phyloP scores from a whole-genome alignment of 192 early-diverging fungal species.

The Rhizoclosmatium sp. region DNA sequence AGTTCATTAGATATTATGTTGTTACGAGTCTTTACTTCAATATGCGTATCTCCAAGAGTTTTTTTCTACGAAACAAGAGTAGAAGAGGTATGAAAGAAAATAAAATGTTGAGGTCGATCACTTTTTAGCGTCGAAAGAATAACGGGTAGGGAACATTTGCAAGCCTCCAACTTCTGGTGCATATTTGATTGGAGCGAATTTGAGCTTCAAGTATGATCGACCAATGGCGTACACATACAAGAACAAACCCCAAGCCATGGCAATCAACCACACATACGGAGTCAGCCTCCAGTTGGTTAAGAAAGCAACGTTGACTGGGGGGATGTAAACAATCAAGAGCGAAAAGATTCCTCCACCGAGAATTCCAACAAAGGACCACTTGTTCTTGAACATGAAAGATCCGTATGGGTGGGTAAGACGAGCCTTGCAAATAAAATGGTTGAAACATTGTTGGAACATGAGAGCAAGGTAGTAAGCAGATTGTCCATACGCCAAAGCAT shows the following conservation, averaged over 20 bases:
- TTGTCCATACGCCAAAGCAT: slow-evolving; percentile 79
- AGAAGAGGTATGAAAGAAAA: neutral
- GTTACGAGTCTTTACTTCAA: no score
- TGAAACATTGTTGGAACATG: slow-evolving; percentile 90
- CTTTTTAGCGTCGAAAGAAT: slow-evolving; percentile 28
- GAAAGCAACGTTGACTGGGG: slow-evolving; percentile 55
- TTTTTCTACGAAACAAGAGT: neutral
- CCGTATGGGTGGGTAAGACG: slow-evolving; percentile 79
- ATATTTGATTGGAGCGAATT: slow-evolving; percentile 26
- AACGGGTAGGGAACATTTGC: slow-evolving; percentile 76
- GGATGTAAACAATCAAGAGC: slow-evolving; percentile 60
- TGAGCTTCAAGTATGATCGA: neutral
- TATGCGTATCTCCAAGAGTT: neutral
- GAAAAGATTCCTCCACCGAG: slow-evolving; percentile 65
- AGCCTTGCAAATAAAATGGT: slow-evolving; percentile 95
- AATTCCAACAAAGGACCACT: slow-evolving; percentile 41
- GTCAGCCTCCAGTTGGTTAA: slow-evolving; percentile 67
- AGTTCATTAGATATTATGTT: no score
- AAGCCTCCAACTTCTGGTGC: slow-evolving; percentile 81
- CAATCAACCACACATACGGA: slow-evolving; percentile 83
- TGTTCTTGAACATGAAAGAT: slow-evolving; percentile 81
- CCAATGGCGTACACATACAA: slow-evolving; percentile 4
- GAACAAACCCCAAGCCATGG: slow-evolving; percentile 59
- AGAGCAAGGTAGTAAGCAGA: slow-evolving; percentile 82
- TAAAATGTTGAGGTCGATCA: neutral